Evolutionary conservation across 768 basidiomycete species (phyloP).

Genomic region (Exidia glandulosa): DNA sequence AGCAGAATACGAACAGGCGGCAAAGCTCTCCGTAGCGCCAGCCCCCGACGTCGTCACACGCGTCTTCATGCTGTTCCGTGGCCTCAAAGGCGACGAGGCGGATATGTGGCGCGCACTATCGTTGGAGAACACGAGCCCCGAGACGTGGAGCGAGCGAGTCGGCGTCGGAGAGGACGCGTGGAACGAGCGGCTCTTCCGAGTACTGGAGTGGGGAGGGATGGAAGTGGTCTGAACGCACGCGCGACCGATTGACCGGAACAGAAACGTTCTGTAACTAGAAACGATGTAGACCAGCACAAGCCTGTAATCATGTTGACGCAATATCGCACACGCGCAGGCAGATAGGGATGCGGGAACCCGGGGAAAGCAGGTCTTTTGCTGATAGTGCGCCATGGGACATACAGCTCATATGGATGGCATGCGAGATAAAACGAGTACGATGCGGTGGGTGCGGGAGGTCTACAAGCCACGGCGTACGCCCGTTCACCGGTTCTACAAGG

Average conservation of each 20-base stretch:
- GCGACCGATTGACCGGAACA: too few relatives aligned
- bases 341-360: background rate
- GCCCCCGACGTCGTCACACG: conserved; percentile 32
- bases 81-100: conserved; percentile 17
- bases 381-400: background rate
- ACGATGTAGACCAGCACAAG: too few relatives aligned
- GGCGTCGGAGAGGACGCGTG: conserved; percentile 21
- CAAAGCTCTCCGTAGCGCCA: conserved; percentile 26
- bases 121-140: conserved; percentile 7
- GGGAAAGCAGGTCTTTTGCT: background rate
- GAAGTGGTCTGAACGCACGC: conserved; percentile 15
- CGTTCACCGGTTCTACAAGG: background rate
- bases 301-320: too few relatives aligned
- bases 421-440: background rate
- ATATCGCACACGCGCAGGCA: too few relatives aligned
- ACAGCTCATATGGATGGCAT: background rate
- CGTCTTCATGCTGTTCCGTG: conserved; percentile 39
- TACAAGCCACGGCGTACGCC: background rate
- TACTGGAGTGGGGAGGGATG: conserved; percentile 40
- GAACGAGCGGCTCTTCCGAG: conserved; percentile 24
- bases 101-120: background rate
- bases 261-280: too few relatives aligned
- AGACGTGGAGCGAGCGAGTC: conserved; percentile 23
- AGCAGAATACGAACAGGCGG: conserved; percentile 10
- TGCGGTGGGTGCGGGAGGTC: background rate